A percentile compares a stretch with the other conserved stretches of the same genome.
Evolutionary conservation across 148 eudicot genomes (phyloP).

Genomic region (Rhododendron griersonianum): DNA sequence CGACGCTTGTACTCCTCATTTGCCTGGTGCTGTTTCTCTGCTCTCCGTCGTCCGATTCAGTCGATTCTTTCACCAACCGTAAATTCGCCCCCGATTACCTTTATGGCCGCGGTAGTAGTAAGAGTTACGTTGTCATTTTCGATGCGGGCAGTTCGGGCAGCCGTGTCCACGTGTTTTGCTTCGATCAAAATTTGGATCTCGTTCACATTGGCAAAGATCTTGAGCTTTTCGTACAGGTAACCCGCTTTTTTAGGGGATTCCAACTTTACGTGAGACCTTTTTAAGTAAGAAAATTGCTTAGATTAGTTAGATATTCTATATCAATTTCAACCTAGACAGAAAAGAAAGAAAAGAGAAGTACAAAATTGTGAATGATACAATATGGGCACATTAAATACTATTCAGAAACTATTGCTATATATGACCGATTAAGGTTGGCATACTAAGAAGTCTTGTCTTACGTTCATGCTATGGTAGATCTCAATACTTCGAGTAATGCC

Average conservation of each 20-base stretch:
- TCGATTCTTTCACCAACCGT: constrained; percentile 23
- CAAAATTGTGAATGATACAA: neutral
- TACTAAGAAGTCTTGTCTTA: neutral
- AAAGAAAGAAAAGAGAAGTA: neutral
- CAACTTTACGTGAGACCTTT: neutral
- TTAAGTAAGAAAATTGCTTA: neutral
- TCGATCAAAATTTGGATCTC: constrained; percentile 74
- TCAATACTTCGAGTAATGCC: no score
- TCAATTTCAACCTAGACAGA: neutral
- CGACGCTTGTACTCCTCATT: constrained; percentile 67
- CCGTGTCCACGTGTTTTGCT: constrained; percentile 91
- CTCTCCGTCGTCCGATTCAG: constrained; percentile 14
- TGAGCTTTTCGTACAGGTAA: constrained; percentile 51
- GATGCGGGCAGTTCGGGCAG: constrained; percentile 98
- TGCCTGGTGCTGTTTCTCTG: constrained; percentile 46
- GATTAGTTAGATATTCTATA: neutral
- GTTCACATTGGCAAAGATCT: constrained; percentile 60
- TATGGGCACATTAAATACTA: neutral
- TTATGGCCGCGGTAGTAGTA: neutral
- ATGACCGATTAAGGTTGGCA: neutral
- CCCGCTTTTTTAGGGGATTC: neutral
- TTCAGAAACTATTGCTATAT: neutral
- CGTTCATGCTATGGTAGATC: no score
- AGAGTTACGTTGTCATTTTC: constrained; percentile 73
- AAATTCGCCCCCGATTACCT: constrained; percentile 32